Percentiles rank a stretch among this genome's conserved stretches.
These are phyloP conservation scores for Wickerhamomyces chaumierensis DNA, from an alignment of 805 yeast species.

Conservation along the genomic window DNA sequence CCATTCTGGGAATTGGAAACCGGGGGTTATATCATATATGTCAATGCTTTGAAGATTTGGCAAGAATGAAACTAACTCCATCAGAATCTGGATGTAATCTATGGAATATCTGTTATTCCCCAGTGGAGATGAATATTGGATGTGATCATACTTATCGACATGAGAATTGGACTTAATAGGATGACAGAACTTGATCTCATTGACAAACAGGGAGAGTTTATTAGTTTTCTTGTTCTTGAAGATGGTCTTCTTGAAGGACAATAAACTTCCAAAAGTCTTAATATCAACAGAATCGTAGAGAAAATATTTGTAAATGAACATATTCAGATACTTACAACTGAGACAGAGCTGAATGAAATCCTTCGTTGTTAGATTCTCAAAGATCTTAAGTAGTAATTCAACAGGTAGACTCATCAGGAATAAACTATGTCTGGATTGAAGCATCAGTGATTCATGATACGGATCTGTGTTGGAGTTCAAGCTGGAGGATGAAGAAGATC, in stretches of 20 bases:
- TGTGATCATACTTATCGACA: no score
- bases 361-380: conserved; percentile 16
- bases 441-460: not conserved
- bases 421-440: not conserved
- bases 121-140: no score
- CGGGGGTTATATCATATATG: conserved; percentile 37
- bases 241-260: conserved; percentile 25
- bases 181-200: conserved; percentile 9
- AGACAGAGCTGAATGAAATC: conserved; percentile 21
- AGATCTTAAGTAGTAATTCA: conserved; percentile 29
- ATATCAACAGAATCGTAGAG: conserved; percentile 26
- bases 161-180: conserved; percentile 11
- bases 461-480: not conserved
- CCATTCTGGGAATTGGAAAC: conserved; percentile 30
- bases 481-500: not conserved
- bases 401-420: conserved; percentile 25
- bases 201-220: conserved; percentile 14
- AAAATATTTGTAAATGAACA: conserved; percentile 25
- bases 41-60: conserved; percentile 33
- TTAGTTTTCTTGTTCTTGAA: conserved; percentile 21
- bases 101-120: no score
- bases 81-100: no score
- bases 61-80: conserved; percentile 33
- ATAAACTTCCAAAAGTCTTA: conserved; percentile 7
- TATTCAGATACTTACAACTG: conserved; percentile 26